Evolutionary conservation across 129 eudicot species (phyloP).

Genomic region (Chrysanthemum seticuspe): DNA sequence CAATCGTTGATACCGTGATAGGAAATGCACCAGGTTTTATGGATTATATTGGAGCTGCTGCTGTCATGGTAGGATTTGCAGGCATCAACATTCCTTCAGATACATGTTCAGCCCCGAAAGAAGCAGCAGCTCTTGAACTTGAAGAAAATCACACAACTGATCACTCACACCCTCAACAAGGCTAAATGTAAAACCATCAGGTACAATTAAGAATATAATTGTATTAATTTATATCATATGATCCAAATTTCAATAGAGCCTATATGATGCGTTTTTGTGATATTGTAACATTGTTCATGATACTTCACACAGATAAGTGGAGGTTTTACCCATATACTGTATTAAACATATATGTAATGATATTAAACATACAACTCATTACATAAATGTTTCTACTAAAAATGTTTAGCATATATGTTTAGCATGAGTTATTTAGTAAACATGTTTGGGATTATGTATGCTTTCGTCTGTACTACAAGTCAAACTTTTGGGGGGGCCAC

Average conservation of each 20-base stretch:
- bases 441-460: too few relatives aligned
- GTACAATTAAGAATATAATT: conserved; percentile 15
- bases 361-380: too few relatives aligned
- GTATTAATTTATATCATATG: not conserved
- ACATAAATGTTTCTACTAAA: too few relatives aligned
- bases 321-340: too few relatives aligned
- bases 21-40: conserved; percentile 68
- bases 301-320: not conserved
- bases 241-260: not conserved
- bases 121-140: conserved; percentile 55
- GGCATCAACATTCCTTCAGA: conserved; percentile 80
- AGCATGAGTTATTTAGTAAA: too few relatives aligned
- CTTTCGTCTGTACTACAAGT: too few relatives aligned
- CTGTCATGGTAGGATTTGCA: conserved; percentile 85
- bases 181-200: not conserved
- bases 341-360: too few relatives aligned
- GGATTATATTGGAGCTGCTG: conserved; percentile 86
- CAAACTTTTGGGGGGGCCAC: too few relatives aligned
- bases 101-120: conserved; percentile 40
- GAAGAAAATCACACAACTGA: conserved; percentile 37
- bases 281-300: conserved; percentile 7
- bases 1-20: conserved; percentile 71
- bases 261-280: not conserved
- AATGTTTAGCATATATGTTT: too few relatives aligned
- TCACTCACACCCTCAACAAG: not conserved